A percentile compares a stretch with the other conserved stretches of the same genome.
Evolutionary conservation across 352 stramenopile genomes (phyloP).

Genomic region (Peronosclerospora sorghi): DNA sequence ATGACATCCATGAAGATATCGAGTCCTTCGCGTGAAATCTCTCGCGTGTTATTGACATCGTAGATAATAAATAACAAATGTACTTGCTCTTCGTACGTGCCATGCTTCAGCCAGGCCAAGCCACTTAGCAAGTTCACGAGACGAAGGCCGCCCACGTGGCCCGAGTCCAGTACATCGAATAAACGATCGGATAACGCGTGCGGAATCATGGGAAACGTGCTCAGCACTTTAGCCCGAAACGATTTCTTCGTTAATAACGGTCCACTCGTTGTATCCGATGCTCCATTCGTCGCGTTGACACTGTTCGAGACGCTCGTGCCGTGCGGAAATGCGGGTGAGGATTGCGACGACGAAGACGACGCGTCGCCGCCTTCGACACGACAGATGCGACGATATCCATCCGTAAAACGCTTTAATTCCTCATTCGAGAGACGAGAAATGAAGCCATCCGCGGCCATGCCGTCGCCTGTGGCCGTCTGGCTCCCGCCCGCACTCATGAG

Average conservation of each 20-base stretch:
- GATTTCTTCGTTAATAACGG: conserved; percentile 48
- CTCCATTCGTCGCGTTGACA: no score
- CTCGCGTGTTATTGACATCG: conserved; percentile 52
- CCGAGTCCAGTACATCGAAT: conserved; percentile 74
- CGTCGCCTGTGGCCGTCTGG: conserved; percentile 3
- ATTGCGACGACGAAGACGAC: conserved; percentile 2
- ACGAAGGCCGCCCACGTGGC: conserved; percentile 52
- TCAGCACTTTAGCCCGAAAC: conserved; percentile 74
- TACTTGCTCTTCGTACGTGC: conserved; percentile 58
- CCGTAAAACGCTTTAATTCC: conserved; percentile 59
- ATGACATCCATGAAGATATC: conserved; percentile 81
- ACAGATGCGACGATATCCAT: conserved; percentile 65
- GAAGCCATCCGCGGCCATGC: conserved; percentile 24
- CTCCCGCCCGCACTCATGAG: conserved; percentile 45
- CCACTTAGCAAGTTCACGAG: conserved; percentile 53
- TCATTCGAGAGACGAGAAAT: conserved; percentile 39
- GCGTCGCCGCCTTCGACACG: conserved; percentile 23
- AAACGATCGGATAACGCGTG: conserved; percentile 72
- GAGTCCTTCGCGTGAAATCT: conserved; percentile 58
- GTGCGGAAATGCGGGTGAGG: conserved; percentile 6
- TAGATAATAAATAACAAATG: conserved; percentile 80
- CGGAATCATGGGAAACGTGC: conserved; percentile 68
- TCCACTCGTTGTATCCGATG: no score
- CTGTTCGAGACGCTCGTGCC: conserved; percentile 11
- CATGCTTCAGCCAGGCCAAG: conserved; percentile 65